Evolutionary conservation across 352 stramenopile species (phyloP).

Genomic region (Globisporangium okanoganense): DNA sequence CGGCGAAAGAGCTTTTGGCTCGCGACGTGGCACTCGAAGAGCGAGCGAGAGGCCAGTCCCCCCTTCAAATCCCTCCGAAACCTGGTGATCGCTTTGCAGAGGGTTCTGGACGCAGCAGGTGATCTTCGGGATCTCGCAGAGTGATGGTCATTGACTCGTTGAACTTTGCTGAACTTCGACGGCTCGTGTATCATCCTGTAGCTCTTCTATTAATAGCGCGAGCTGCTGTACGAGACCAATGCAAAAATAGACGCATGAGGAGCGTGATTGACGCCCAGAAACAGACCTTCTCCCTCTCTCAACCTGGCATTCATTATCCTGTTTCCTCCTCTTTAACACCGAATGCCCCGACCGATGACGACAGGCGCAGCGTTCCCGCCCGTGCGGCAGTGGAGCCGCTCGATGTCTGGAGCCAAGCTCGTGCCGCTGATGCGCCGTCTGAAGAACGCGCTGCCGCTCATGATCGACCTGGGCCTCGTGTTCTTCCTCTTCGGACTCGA

Average conservation of each 20-base stretch:
- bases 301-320: too few relatives aligned
- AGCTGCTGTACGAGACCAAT: neutral
- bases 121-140: too few relatives aligned
- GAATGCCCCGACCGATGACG: neutral
- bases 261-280: too few relatives aligned
- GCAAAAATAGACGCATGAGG: neutral
- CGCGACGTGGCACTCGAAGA: constrained; percentile 8
- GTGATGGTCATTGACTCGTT: too few relatives aligned
- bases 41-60: constrained; percentile 3
- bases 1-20: constrained; percentile 9
- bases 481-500: constrained; percentile 22
- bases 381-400: neutral
- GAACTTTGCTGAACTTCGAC: too few relatives aligned
- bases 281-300: neutral
- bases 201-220: neutral
- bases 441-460: constrained; percentile 1
- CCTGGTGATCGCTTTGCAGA: neutral
- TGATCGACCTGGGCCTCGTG: constrained; percentile 8
- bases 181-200: too few relatives aligned
- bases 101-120: neutral
- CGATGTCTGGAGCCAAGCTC: neutral
- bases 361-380: neutral
- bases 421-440: neutral
- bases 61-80: neutral
- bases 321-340: neutral